Evolutionary conservation across 805 yeast genomes (phyloP).

Genomic region (Diddensiella santjacobensis): DNA sequence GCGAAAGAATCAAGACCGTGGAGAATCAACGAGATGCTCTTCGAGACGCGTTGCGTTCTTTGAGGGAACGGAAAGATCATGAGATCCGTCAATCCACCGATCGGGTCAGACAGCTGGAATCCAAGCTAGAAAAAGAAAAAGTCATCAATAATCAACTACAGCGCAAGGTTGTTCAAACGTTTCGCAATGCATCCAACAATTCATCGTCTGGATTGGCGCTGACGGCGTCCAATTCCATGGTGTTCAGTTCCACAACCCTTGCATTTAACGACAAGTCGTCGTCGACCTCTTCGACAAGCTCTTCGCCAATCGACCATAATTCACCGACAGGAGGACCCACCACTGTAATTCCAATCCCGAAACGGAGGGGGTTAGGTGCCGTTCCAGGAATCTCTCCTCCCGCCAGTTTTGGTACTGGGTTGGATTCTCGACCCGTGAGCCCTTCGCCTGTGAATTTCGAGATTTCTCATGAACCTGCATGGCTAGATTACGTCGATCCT

Average conservation of each 20-base stretch:
- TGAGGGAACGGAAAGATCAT: constrained; percentile 38
- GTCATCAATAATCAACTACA: constrained; percentile 24
- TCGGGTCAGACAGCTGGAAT: constrained; percentile 30
- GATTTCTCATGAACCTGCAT: constrained; percentile 26
- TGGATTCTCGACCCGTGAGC: constrained; percentile 15
- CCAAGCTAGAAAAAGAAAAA: constrained; percentile 26
- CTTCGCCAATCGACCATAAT: constrained; percentile 5
- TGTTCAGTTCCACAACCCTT: neutral
- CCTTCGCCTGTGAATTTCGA: constrained; percentile 25
- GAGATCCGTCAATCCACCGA: constrained; percentile 31
- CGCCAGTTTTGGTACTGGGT: constrained; percentile 1
- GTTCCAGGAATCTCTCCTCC: constrained; percentile 21
- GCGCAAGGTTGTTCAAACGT: constrained; percentile 25
- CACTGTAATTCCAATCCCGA: constrained; percentile 8
- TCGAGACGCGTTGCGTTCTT: constrained; percentile 38
- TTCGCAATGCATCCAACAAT: constrained; percentile 10
- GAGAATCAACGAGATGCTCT: constrained; percentile 37
- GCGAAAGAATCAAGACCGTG: constrained; percentile 33
- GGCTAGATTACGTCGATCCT: constrained; percentile 24
- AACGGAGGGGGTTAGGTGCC: constrained; percentile 15
- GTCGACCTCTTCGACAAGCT: constrained; percentile 2
- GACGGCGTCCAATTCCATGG: neutral
- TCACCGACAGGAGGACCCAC: neutral
- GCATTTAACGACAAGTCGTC: neutral
- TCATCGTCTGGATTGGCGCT: neutral